Evolutionary conservation across 768 basidiomycete species (phyloP).

Genomic region (Cystobasidium ongulense): DNA sequence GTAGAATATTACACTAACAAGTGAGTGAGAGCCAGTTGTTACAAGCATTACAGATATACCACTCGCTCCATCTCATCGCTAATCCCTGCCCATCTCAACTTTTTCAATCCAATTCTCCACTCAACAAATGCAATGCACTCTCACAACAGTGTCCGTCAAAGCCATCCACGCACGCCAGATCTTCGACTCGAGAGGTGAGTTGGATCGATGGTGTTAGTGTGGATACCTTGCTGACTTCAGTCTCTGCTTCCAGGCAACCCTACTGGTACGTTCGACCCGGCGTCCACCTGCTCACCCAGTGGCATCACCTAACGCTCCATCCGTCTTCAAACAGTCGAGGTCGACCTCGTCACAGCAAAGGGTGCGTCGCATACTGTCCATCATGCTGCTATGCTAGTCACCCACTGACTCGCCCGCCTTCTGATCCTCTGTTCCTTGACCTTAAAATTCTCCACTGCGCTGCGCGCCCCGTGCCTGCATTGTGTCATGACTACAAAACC

Average conservation of each 20-base stretch:
- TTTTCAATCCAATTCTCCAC: background rate
- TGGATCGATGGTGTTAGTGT: background rate
- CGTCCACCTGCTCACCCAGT: background rate
- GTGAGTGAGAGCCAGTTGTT: background rate
- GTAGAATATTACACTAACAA: no score
- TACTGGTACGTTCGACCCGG: slow-evolving; percentile 8
- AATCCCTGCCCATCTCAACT: background rate
- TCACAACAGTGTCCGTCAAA: slow-evolving; percentile 16
- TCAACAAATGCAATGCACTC: background rate
- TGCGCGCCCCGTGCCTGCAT: no score
- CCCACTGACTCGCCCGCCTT: no score
- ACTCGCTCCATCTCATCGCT: background rate
- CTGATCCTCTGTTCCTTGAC: no score
- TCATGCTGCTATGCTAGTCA: no score
- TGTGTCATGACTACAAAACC: no score
- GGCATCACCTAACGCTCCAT: background rate
- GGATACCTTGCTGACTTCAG: background rate
- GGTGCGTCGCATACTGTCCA: slow-evolving; percentile 31
- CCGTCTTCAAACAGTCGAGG: slow-evolving; percentile 48
- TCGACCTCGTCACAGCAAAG: slow-evolving; percentile 42
- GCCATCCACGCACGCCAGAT: slow-evolving; percentile 42
- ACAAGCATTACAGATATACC: background rate
- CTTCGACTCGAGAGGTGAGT: slow-evolving; percentile 33
- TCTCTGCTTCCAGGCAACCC: slow-evolving; percentile 14
- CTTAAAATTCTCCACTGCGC: no score